Percentiles rank a stretch among this genome's conserved stretches.
phyloP scores from a whole-genome alignment of 257 asterid species.

The Solanum paucissectum region DNA sequence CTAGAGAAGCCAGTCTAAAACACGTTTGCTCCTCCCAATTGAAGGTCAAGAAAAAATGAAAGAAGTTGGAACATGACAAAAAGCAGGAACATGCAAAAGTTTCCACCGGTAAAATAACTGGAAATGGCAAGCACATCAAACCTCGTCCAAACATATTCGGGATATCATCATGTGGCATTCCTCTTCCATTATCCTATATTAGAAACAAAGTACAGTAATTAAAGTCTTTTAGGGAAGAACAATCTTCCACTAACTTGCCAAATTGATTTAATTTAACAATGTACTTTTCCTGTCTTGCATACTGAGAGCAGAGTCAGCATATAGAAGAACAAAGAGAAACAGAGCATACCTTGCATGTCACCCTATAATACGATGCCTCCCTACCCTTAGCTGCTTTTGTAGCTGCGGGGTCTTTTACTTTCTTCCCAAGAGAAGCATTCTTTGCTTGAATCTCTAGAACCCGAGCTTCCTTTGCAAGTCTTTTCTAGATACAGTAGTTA shows the following conservation, averaged over 20 bases:
- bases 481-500: slow-evolving; percentile 36
- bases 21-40: not conserved
- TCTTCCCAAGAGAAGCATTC: slow-evolving; percentile 73
- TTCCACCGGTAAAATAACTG: not conserved
- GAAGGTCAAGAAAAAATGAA: not conserved
- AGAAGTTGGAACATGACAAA: not conserved
- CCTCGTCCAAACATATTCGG: slow-evolving; percentile 98
- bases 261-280: not conserved
- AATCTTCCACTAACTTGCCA: not conserved
- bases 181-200: slow-evolving; percentile 82
- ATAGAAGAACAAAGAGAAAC: not conserved
- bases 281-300: not conserved
- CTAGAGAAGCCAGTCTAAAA: not conserved
- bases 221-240: slow-evolving; percentile 2
- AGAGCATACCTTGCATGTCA: slow-evolving; percentile 60
- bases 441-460: slow-evolving; percentile 67
- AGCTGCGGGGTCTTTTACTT: slow-evolving; percentile 39
- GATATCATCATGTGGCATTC: slow-evolving; percentile 95
- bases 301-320: not conserved
- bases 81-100: not conserved
- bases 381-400: slow-evolving; percentile 58
- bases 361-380: slow-evolving; percentile 71
- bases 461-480: slow-evolving; percentile 92
- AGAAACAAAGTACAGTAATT: slow-evolving; percentile 12
- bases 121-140: slow-evolving; percentile 1